Evolutionary conservation across 768 basidiomycete species (phyloP).

Genomic region (Boletales sp.): DNA sequence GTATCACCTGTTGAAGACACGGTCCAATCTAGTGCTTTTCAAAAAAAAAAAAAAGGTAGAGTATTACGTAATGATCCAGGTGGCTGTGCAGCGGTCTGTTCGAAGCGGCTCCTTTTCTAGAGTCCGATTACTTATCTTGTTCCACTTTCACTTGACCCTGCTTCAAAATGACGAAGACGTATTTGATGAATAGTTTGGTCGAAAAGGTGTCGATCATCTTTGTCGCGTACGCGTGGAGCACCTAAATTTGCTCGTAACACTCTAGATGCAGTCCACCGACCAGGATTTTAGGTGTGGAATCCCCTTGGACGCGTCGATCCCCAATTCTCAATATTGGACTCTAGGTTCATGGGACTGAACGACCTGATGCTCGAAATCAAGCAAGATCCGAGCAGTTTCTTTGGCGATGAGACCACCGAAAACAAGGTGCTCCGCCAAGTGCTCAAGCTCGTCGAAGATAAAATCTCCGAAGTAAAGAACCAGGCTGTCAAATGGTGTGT

Average conservation of each 20-base stretch:
- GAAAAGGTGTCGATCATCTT: slow-evolving; percentile 55
- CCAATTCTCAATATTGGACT: slow-evolving; percentile 8
- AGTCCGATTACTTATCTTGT: background rate
- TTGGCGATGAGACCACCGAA: slow-evolving; percentile 84
- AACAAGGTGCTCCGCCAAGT: slow-evolving; percentile 82
- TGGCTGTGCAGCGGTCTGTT: background rate
- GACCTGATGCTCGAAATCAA: slow-evolving; percentile 90
- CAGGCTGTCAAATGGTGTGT: slow-evolving; percentile 89
- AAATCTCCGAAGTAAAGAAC: slow-evolving; percentile 98
- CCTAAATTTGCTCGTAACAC: slow-evolving; percentile 1
- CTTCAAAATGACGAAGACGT: slow-evolving; percentile 74
- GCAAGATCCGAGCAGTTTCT: slow-evolving; percentile 68
- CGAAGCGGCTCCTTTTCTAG: slow-evolving; percentile 22
- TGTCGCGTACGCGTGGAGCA: background rate
- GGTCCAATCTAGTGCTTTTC: too few species aligned
- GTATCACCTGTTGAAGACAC: too few species aligned
- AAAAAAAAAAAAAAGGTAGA: too few species aligned
- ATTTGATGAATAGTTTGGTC: slow-evolving; percentile 79
- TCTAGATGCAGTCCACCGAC: slow-evolving; percentile 85
- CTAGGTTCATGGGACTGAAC: slow-evolving; percentile 96
- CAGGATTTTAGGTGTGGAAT: slow-evolving; percentile 76
- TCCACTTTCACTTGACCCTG: background rate
- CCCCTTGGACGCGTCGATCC: slow-evolving; percentile 16
- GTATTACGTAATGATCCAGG: background rate
- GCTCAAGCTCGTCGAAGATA: slow-evolving; percentile 84